Evolutionary conservation across 441 rosid species (phyloP), one percentile per base, ranked within the genome.

Genomic region (Adansonia grandidieri): DNA sequence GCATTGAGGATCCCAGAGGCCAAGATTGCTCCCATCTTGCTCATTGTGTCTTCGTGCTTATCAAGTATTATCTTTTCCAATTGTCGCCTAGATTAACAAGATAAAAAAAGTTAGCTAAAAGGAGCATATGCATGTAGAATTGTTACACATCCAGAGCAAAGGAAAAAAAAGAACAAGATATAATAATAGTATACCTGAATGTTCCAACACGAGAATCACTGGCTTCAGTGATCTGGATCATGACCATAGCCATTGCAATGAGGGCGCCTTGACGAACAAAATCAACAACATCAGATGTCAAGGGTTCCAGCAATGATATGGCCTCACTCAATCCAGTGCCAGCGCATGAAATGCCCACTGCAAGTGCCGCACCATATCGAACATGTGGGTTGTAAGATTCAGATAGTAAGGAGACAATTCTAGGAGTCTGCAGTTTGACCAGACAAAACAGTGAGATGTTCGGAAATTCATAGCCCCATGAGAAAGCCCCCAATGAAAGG

Each of bases 181-280:
- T 8, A 22, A 53, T 40, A 78, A 45, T n/a, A 73, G 48, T 76
- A 28, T 82, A 96, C 99, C 98, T 91, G 87, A 96, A 96, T 73
- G 95, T 82, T 78, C 98, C 97, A 83, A 93, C 98, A 75, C 97
- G 97, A 77, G 98, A 91, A 86, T 94, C 98, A 71, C 93, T 91
- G 45, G 99, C 97, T 89, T 93, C 97, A 67, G 91, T 96, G 62
- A 88, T 86, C 87, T 94, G 99, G 77, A 92, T 88, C 98, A 96
- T 91, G 80, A 96, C 98, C 99, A 96, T 96, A 51, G 98, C 99
- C 99, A 94, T 93, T 68, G 99, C 96, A 82, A 96, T 93, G 73
- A 94, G 91, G 53, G 99, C 99, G 83, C 99, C 99, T 91, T 96
- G 98, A 75, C 98, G 96, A 86, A 96, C 99, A 87, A 96, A 96